Base-by-base conservation (phyloP, 2,329 filamentous ascomycete species). In the Xylaria sp. region DNA sequence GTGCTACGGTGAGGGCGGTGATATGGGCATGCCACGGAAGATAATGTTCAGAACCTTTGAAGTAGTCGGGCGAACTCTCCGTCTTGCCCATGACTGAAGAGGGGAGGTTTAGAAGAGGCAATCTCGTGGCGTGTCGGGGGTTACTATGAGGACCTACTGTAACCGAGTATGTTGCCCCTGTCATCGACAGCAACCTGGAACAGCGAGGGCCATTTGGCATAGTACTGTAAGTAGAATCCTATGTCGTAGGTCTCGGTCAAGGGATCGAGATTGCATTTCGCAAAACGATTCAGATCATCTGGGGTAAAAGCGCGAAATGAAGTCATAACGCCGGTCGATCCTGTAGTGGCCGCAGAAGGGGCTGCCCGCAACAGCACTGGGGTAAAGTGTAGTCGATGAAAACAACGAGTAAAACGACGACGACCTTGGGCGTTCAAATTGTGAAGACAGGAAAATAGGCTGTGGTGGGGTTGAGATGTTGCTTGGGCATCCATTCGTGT, bases 1-100 rank as follows among this genome's bases (percentile, higher is more conserved):
- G 96, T 0, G 95, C 91, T 23, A 99, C 93, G 0, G 96, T 98
- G 60, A 99, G 85, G 41, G 95, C 96, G 4, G 96, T 99, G 78
- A 99, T 97, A 81, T 99, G 96, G 23, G 94, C 95, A 82, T 99
- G 96, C 93, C 94, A 98, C n/a, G 95, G 95, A n/a, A 97, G 91
- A 82, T 97, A 97, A 82, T 97, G 94, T 76, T 91, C 86, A 58
- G 93, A 96, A 76, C 89, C 89, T 67, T 89, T 86, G 78, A 92
- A 88, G 61, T 90, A 89, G 52, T 92, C 85, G 18, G 92, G 91
- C 63, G 93, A 97, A 71, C 93, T 90, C 83, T 98, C 95, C 68
- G 97, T 88, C 83, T 99, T 99, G 78, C 95, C 96, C 88, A 99
- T 97, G 78, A 99, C 94, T 97, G 72, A 60, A 69, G 56, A 60